Percentiles rank a stretch among this genome's conserved stretches.
phyloP scores from a whole-genome alignment of 2,329 filamentous ascomycete genomes.

The Cordyceps tenuipes region DNA sequence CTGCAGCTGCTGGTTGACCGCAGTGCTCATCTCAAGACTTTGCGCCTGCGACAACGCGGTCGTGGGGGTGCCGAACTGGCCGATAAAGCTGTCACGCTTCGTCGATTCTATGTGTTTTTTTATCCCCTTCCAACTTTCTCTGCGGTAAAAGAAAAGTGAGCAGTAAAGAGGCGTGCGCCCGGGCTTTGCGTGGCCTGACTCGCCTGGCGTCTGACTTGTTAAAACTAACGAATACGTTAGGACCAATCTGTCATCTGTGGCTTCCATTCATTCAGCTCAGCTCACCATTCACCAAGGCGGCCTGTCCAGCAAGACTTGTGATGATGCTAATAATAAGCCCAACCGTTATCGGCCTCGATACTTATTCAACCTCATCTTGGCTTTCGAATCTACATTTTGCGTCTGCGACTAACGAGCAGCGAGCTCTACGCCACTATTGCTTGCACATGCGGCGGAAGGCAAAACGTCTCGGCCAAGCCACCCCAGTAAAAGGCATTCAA shows the following conservation, averaged over 20 bases:
- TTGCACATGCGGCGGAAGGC: slow-evolving; percentile 12
- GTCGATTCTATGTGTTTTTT: not conserved
- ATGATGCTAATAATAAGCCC: not conserved
- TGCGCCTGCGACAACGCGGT: not conserved
- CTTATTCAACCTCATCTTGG: not conserved
- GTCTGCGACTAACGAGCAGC: not conserved
- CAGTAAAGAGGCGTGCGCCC: not conserved
- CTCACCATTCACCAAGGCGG: not conserved
- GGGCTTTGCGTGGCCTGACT: slow-evolving; percentile 7
- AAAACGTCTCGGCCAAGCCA: slow-evolving; percentile 13
- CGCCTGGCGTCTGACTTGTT: not conserved
- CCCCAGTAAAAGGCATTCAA: slow-evolving; percentile 12
- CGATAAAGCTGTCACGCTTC: not conserved
- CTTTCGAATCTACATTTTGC: not conserved
- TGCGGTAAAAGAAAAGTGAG: not conserved
- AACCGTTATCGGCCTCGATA: not conserved
- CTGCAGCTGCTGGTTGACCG: not conserved
- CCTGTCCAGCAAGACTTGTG: not conserved
- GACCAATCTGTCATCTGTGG: not conserved
- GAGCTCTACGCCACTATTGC: not conserved
- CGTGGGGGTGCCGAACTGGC: not conserved
- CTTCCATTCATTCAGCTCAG: not conserved
- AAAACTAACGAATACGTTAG: not conserved
- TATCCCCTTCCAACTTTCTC: not conserved
- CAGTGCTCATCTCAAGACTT: not conserved